phyloP scores from a whole-genome alignment of 352 stramenopile genomes.

The Pythium utonaiense region DNA sequence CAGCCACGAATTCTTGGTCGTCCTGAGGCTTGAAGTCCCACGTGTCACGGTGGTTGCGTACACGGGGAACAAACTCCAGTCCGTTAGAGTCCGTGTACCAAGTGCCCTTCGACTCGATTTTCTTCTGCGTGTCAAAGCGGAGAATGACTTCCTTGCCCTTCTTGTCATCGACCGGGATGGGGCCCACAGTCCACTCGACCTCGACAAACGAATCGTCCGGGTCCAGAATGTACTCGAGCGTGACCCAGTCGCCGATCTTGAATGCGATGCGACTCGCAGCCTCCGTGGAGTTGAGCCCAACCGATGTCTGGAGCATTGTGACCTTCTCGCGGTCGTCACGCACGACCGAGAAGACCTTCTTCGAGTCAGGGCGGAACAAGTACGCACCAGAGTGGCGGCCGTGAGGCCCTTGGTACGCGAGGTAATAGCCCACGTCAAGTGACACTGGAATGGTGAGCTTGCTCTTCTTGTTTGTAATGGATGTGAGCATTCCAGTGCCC shows the following conservation, averaged over 20 bases:
- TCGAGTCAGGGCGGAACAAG: constrained; percentile 92
- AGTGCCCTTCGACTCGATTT: constrained; percentile 45
- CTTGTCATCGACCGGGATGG: constrained; percentile 67
- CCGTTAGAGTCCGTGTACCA: constrained; percentile 96
- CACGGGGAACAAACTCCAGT: constrained; percentile 90
- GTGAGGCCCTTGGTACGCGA: constrained; percentile 42
- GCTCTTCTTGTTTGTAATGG: constrained; percentile 68
- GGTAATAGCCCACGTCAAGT: constrained; percentile 61
- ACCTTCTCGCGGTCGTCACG: constrained; percentile 24
- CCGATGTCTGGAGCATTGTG: constrained; percentile 24
- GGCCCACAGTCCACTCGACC: constrained; percentile 92
- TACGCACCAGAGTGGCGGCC: constrained; percentile 94
- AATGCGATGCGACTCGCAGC: constrained; percentile 52
- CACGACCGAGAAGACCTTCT: constrained; percentile 49
- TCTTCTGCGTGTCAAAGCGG: constrained; percentile 71
- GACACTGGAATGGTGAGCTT: constrained; percentile 55
- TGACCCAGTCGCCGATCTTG: constrained; percentile 86
- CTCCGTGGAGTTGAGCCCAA: constrained; percentile 26
- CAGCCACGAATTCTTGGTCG: constrained; percentile 90
- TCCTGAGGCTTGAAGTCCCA: constrained; percentile 88
- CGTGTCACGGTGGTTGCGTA: constrained; percentile 85
- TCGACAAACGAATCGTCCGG: constrained; percentile 87
- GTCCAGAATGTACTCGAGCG: constrained; percentile 88
- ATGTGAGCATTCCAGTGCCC: constrained; percentile 47
- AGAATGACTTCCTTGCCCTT: constrained; percentile 96